These are phyloP conservation scores for Eucalyptus tenuipes DNA, from an alignment of 345 rosid species.

Conservation along the genomic window DNA sequence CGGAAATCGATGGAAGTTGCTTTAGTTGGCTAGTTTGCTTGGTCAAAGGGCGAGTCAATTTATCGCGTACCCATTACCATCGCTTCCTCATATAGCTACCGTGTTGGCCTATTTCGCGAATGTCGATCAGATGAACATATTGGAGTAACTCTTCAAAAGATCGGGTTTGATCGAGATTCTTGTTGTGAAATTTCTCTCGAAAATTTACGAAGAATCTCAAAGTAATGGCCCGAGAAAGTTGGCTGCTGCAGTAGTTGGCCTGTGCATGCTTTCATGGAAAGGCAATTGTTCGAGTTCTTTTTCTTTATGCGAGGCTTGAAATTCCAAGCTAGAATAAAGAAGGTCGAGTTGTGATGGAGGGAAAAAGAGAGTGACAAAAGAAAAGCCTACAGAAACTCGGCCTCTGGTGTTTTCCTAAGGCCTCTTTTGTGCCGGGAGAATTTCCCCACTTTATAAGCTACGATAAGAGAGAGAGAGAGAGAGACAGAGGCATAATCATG, in stretches of 20 bases:
- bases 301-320: not conserved
- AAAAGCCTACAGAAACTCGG: not conserved
- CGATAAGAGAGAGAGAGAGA: not conserved
- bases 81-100: not conserved
- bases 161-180: not conserved
- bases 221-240: not conserved
- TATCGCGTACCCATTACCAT: not conserved
- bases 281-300: not conserved
- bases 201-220: not conserved
- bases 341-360: not conserved
- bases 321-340: not conserved
- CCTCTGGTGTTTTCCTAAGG: not conserved
- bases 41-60: not conserved
- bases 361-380: not conserved
- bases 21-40: not conserved
- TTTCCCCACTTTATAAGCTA: not conserved
- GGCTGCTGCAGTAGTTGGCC: not conserved
- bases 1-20: not conserved
- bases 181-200: not conserved
- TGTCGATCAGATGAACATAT: not conserved
- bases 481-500: not conserved
- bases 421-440: not conserved
- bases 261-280: not conserved
- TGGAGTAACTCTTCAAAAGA: not conserved
- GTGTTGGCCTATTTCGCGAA: not conserved